Conservation (phyloP, 2,329 filamentous ascomycete species). For the Cercospora citrullina region DNA sequence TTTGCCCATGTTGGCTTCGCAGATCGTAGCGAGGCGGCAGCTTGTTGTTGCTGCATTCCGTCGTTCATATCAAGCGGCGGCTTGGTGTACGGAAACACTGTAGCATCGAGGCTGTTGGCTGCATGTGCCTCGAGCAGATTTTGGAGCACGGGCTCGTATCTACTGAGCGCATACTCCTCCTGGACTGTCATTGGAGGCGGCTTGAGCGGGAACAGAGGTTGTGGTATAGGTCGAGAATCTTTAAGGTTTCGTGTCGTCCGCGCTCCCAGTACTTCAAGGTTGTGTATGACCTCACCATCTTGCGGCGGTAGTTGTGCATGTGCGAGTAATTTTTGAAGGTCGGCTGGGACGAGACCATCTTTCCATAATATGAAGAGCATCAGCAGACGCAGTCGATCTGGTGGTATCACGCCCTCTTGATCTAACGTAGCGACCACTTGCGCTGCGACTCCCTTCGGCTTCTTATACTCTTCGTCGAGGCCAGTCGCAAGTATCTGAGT, state of each 20-base stretch:
- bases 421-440: constrained; percentile 86
- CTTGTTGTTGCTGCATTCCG: constrained; percentile 54
- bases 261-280: constrained; percentile 79
- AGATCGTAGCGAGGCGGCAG: constrained; percentile 72
- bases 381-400: constrained; percentile 81
- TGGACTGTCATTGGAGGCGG: constrained; percentile 54
- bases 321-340: constrained; percentile 78
- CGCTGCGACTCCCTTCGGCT: constrained; percentile 84
- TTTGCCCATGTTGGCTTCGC: constrained; percentile 96
- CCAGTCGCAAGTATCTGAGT: constrained; percentile 78
- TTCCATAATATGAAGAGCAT: constrained; percentile 83
- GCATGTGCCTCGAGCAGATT: constrained; percentile 73
- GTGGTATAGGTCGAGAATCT: constrained; percentile 66
- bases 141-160: constrained; percentile 80
- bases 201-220: constrained; percentile 72
- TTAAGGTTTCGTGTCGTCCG: constrained; percentile 72
- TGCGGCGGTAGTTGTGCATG: constrained; percentile 76
- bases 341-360: constrained; percentile 79
- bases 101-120: constrained; percentile 45
- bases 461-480: constrained; percentile 86
- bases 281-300: constrained; percentile 71
- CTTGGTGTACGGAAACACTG: constrained; percentile 52
- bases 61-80: constrained; percentile 61
- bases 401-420: constrained; percentile 68
- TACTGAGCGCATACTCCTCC: constrained; percentile 82